Evolutionary conservation across 495 filamentous ascomycete species (phyloP).

Genomic region (Glonium stellatum): DNA sequence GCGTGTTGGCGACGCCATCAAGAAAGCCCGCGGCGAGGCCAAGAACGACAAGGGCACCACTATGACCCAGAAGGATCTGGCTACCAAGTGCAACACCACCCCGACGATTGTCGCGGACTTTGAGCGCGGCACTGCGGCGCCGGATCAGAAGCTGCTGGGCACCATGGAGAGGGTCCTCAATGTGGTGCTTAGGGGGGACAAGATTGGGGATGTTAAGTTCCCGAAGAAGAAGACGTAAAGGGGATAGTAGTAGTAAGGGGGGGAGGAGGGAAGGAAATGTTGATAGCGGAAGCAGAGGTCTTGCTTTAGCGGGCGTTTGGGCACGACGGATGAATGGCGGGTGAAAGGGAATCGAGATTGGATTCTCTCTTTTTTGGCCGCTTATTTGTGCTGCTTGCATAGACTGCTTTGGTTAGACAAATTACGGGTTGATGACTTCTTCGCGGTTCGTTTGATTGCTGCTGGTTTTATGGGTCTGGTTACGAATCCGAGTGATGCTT

Average conservation of each 20-base stretch:
- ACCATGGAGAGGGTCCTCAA: slow-evolving; percentile 79
- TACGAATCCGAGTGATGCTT: too few relatives aligned
- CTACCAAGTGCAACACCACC: slow-evolving; percentile 87
- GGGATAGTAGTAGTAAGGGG: neutral
- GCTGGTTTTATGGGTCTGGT: neutral
- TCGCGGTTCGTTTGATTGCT: neutral
- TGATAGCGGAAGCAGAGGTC: neutral
- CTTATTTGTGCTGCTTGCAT: neutral
- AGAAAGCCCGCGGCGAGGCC: slow-evolving; percentile 54
- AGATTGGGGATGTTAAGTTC: slow-evolving; percentile 72
- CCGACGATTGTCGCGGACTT: slow-evolving; percentile 72
- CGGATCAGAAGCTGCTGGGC: slow-evolving; percentile 76
- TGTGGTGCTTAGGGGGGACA: slow-evolving; percentile 71
- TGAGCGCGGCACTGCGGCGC: slow-evolving; percentile 71
- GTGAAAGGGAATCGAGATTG: neutral
- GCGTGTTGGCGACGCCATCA: slow-evolving; percentile 76
- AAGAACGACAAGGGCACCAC: slow-evolving; percentile 53
- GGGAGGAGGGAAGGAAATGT: neutral
- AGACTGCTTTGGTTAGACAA: neutral
- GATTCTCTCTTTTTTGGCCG: neutral
- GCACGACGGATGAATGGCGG: neutral
- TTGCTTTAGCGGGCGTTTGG: neutral
- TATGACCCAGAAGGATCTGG: slow-evolving; percentile 96
- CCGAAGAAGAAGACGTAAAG: slow-evolving; percentile 56
- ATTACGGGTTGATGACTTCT: neutral